These are phyloP conservation scores for Fusarium burgessii DNA, from an alignment of 2,329 filamentous ascomycete genomes.

Conservation along the genomic window DNA sequence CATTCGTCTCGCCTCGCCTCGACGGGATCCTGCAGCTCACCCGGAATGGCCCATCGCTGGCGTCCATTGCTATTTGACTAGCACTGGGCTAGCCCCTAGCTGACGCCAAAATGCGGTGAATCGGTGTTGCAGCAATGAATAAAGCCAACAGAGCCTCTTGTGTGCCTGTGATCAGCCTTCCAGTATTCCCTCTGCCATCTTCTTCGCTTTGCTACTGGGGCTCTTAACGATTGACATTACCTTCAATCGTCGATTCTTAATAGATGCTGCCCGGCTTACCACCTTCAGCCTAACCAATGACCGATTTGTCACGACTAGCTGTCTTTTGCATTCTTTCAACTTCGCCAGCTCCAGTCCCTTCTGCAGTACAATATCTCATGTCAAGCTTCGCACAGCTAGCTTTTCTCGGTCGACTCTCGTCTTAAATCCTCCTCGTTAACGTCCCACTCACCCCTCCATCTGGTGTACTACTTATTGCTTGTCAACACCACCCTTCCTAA, in stretches of 20 bases:
- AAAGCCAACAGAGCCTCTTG: slow-evolving; percentile 36
- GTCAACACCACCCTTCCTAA: slow-evolving; percentile 46
- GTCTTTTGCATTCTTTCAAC: slow-evolving; percentile 37
- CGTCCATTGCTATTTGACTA: slow-evolving; percentile 35
- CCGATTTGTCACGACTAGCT: slow-evolving; percentile 35
- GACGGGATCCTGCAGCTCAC: slow-evolving; percentile 43
- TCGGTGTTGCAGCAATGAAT: slow-evolving; percentile 31
- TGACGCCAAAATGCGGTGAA: slow-evolving; percentile 49
- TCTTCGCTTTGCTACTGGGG: slow-evolving; percentile 30
- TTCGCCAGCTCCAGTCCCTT: slow-evolving; percentile 25
- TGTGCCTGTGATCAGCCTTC: slow-evolving; percentile 20
- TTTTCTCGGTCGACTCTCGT: slow-evolving; percentile 33
- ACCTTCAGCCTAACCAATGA: slow-evolving; percentile 37
- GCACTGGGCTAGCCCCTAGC: slow-evolving; percentile 35
- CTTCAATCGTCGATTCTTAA: slow-evolving; percentile 41
- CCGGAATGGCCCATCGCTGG: slow-evolving; percentile 38
- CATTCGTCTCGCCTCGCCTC: slow-evolving; percentile 34
- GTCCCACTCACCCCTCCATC: slow-evolving; percentile 45
- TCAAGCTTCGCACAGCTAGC: slow-evolving; percentile 11
- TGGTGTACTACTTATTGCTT: slow-evolving; percentile 39
- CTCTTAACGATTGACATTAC: slow-evolving; percentile 24
- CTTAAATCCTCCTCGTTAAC: slow-evolving; percentile 34
- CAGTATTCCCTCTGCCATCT: slow-evolving; percentile 14
- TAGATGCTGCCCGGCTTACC: slow-evolving; percentile 41
- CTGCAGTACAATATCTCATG: slow-evolving; percentile 6